These are phyloP conservation scores for Mycena pura DNA, from an alignment of 768 basidiomycete genomes.

Conservation along the genomic window DNA sequence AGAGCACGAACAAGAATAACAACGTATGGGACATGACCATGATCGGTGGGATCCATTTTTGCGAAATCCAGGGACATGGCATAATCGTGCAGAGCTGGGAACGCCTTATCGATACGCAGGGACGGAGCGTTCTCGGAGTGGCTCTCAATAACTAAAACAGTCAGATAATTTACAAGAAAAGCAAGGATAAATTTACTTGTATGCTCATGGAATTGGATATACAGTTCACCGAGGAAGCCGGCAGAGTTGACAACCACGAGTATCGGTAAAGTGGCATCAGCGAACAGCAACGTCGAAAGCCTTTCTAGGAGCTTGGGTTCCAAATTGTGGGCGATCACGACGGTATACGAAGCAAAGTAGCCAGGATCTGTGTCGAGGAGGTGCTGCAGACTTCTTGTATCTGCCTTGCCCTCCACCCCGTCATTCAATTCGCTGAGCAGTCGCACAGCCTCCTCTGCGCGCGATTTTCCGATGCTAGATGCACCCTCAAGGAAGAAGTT, in stretches of 20 bases:
- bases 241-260: slow-evolving; percentile 83
- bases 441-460: slow-evolving; percentile 80
- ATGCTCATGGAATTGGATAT: slow-evolving; percentile 89
- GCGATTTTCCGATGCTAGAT: slow-evolving; percentile 78
- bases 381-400: slow-evolving; percentile 59
- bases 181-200: slow-evolving; percentile 53
- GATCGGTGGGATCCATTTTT: slow-evolving; percentile 86
- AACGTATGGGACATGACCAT: slow-evolving; percentile 90
- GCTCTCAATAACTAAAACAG: slow-evolving; percentile 77
- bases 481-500: slow-evolving; percentile 92
- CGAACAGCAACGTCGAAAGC: slow-evolving; percentile 75
- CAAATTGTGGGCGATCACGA: slow-evolving; percentile 89
- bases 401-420: slow-evolving; percentile 74
- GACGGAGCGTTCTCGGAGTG: slow-evolving; percentile 80
- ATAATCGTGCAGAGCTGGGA: slow-evolving; percentile 80
- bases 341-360: slow-evolving; percentile 68
- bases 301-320: slow-evolving; percentile 57
- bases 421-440: slow-evolving; percentile 89
- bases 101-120: slow-evolving; percentile 88
- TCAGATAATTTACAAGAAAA: neutral
- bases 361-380: slow-evolving; percentile 62
- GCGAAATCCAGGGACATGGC: slow-evolving; percentile 75
- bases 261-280: slow-evolving; percentile 60
- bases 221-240: slow-evolving; percentile 90
- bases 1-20: slow-evolving; percentile 84